Base-by-base conservation (phyloP, 2,329 filamentous ascomycete genomes). In the Aureobasidium melanogenum region DNA sequence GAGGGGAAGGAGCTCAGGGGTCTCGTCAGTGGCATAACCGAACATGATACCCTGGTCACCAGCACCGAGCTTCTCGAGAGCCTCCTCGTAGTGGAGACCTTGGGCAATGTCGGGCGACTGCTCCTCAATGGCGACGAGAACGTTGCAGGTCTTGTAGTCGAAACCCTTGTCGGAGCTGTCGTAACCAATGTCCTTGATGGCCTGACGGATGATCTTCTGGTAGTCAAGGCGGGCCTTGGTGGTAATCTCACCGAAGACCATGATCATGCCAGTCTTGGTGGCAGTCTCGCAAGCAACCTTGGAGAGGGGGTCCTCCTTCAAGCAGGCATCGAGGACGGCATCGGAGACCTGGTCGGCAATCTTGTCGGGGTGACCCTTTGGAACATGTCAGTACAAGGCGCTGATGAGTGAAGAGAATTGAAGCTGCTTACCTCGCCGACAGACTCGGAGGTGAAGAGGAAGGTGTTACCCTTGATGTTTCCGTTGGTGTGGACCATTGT, bases 21-120 rank as follows among this genome's bases (percentile, higher is more conserved):
- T 97, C 85, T 99, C 94, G 74, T 99, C 94, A 72, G 94, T 96
- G 77, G 94, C 94, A 84, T 99, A 99, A 72, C 94, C 94, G 80
- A 99, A 99, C 94, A 99, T 99, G 84, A 99, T 97, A 84, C 94
- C 94, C 84, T 99, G 94, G 80, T 99, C 94, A 88, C 94, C 94
- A 66, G 94, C 94, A 79, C 94, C 94, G 67, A 99, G 88, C 81
- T 96, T 88, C 86, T 99, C 94, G 54, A 99, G 88, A 69, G 91
- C 91, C 83, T 97, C 85, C 68, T 99, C 94, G 78, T 96, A 96
- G 84, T 97, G 91, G 62, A 99, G 90, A 84, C 94, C 94, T 82
- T 97, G 94, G 70, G 94, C 94, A 74, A 99, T 99, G 79, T 99
- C 94, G 73, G 93, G 89, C 64, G 93, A 97, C 82, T 99, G 94